These are phyloP conservation scores for Aspergillus texensis DNA, from an alignment of 2,329 filamentous ascomycete genomes.

Conservation along the genomic window DNA sequence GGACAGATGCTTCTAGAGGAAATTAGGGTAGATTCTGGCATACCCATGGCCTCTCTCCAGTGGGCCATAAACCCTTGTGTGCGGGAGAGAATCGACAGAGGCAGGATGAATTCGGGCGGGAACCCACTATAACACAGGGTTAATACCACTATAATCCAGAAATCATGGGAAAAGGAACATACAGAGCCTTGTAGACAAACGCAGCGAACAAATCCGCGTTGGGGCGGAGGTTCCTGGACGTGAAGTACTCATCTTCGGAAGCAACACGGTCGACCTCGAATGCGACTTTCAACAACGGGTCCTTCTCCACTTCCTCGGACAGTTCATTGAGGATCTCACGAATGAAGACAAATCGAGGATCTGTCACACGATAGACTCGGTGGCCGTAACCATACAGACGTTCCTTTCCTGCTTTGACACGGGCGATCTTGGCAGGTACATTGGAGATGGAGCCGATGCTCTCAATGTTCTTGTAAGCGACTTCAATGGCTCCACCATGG, in stretches of 20 bases:
- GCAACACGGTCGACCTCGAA: slow-evolving; percentile 43
- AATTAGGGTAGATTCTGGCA: not conserved
- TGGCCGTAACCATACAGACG: slow-evolving; percentile 61
- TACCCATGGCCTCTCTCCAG: slow-evolving; percentile 25
- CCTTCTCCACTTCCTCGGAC: slow-evolving; percentile 19
- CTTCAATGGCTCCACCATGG: slow-evolving; percentile 59
- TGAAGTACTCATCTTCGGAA: slow-evolving; percentile 41
- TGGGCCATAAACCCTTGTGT: slow-evolving; percentile 15
- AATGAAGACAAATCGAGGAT: slow-evolving; percentile 56
- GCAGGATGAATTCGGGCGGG: slow-evolving; percentile 10
- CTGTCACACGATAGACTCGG: slow-evolving; percentile 51
- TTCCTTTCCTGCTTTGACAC: slow-evolving; percentile 54
- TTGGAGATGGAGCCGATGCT: slow-evolving; percentile 56
- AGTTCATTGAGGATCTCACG: slow-evolving; percentile 36
- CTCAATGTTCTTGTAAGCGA: slow-evolving; percentile 57
- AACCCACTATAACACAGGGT: slow-evolving; percentile 4
- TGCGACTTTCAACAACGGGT: slow-evolving; percentile 42
- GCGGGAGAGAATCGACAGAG: slow-evolving; percentile 3
- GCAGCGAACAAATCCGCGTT: slow-evolving; percentile 46
- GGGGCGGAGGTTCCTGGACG: slow-evolving; percentile 36
- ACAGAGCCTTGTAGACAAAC: slow-evolving; percentile 43
- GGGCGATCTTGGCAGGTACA: slow-evolving; percentile 53
- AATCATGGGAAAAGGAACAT: slow-evolving; percentile 4
- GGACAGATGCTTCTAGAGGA: not conserved
- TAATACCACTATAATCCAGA: not conserved